These are phyloP conservation scores for Plasmodium gonderi DNA, from an alignment of 169 alveolate genomes.

Conservation along the genomic window DNA sequence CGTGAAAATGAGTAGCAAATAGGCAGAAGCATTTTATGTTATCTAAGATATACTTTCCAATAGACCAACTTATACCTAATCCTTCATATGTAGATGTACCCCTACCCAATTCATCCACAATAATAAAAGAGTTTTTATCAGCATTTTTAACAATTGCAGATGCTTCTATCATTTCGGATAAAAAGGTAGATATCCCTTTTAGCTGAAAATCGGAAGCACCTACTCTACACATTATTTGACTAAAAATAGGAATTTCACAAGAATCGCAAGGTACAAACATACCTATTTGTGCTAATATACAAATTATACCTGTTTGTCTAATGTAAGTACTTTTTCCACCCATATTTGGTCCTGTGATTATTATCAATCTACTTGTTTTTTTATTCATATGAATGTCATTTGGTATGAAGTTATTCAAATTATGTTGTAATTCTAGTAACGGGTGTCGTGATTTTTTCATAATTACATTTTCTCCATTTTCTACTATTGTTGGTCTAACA, in stretches of 20 bases:
- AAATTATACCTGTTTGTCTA: slow-evolving; percentile 87
- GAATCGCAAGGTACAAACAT: slow-evolving; percentile 94
- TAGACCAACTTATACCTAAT: slow-evolving; percentile 98
- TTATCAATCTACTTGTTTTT: slow-evolving; percentile 87
- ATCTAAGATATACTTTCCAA: slow-evolving; percentile 92
- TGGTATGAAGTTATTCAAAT: slow-evolving; percentile 87
- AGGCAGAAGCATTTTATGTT: slow-evolving; percentile 93
- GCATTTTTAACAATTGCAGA: slow-evolving; percentile 94
- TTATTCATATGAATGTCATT: slow-evolving; percentile 89
- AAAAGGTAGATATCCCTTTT: slow-evolving; percentile 96
- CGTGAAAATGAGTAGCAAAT: slow-evolving; percentile 99
- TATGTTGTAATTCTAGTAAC: slow-evolving; percentile 84
- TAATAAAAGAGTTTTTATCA: slow-evolving; percentile 90
- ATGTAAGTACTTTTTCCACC: slow-evolving; percentile 98
- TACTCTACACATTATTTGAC: slow-evolving; percentile 95
- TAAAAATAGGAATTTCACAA: slow-evolving; percentile 94
- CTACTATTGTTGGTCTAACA: slow-evolving; percentile 91
- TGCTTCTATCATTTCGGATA: slow-evolving; percentile 98
- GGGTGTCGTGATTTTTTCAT: slow-evolving; percentile 91
- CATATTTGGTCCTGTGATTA: slow-evolving; percentile 99
- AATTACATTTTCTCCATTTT: slow-evolving; percentile 85
- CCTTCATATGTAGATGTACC: slow-evolving; percentile 98
- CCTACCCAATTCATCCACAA: slow-evolving; percentile 98
- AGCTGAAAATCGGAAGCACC: slow-evolving; percentile 97
- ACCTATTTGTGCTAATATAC: slow-evolving; percentile 93